A percentile compares a stretch with the other conserved stretches of the same genome.
Evolutionary conservation across 1,284 basidiomycete genomes (phyloP).

Genomic region (Amylostereum areolatum): DNA sequence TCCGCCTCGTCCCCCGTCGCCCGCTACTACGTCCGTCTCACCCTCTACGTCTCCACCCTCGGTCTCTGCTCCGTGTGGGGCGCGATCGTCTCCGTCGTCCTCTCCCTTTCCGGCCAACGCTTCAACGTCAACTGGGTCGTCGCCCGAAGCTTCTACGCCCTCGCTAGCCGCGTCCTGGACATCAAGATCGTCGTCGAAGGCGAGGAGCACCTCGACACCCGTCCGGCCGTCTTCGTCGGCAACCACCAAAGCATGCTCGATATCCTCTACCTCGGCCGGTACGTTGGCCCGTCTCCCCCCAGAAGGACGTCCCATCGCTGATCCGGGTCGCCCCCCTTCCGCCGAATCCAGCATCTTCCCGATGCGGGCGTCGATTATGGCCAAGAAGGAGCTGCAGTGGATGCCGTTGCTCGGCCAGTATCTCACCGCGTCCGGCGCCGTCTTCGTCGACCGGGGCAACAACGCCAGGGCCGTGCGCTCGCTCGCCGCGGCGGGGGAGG

Average conservation of each 20-base stretch:
- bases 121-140: constrained; percentile 86
- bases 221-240: constrained; percentile 74
- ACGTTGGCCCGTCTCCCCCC: constrained; percentile 19
- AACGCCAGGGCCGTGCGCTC: constrained; percentile 71
- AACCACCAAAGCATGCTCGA: constrained; percentile 97
- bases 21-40: constrained; percentile 70
- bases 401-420: constrained; percentile 86
- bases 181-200: constrained; percentile 81
- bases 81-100: constrained; percentile 63
- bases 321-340: constrained; percentile 1
- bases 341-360: constrained; percentile 69
- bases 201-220: constrained; percentile 67
- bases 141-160: constrained; percentile 78
- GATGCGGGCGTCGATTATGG: constrained; percentile 80
- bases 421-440: constrained; percentile 87
- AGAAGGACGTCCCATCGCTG: background rate
- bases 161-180: constrained; percentile 65
- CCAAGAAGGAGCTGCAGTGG: constrained; percentile 89
- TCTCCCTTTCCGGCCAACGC: constrained; percentile 67
- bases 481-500: constrained; percentile 72
- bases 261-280: constrained; percentile 80
- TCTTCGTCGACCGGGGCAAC: constrained; percentile 91
- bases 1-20: constrained; percentile 47
- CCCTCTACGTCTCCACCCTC: constrained; percentile 72
- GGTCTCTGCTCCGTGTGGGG: constrained; percentile 75